Conservation (phyloP, 2,329 filamentous ascomycete species). For the Pseudogymnoascus sp. region DNA sequence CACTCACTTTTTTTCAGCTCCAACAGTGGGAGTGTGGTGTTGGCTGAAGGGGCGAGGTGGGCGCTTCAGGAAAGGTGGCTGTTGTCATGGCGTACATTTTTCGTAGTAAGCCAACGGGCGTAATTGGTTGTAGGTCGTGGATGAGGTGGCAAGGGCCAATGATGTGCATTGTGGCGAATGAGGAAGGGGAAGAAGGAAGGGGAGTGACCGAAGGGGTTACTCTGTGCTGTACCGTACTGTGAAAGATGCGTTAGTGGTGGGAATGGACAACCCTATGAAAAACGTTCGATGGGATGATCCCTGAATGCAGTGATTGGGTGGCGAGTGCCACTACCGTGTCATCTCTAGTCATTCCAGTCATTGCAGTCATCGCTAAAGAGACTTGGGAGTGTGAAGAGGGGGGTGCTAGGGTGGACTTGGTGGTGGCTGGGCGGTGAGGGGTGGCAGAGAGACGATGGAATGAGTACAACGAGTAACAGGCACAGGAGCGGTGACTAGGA, state of each 20-base stretch:
- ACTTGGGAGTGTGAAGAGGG: too few species aligned
- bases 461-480: neutral
- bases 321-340: neutral
- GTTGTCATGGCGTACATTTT: neutral
- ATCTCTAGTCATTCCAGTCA: slow-evolving; percentile 9
- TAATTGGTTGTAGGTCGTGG: neutral
- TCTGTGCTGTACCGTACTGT: too few species aligned
- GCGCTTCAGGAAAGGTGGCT: neutral
- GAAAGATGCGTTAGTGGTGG: neutral
- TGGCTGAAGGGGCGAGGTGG: neutral
- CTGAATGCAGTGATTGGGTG: neutral
- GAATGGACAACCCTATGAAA: neutral
- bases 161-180: neutral
- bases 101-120: neutral
- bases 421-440: neutral
- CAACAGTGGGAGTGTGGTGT: neutral
- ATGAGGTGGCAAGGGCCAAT: neutral
- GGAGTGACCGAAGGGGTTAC: neutral
- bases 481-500: neutral
- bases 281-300: neutral
- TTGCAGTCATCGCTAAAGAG: slow-evolving; percentile 10
- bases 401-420: neutral
- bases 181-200: neutral
- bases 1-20: neutral
- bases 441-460: neutral